These are phyloP conservation scores for Kuraishia capsulata DNA, from an alignment of 805 yeast genomes.

Conservation along the genomic window DNA sequence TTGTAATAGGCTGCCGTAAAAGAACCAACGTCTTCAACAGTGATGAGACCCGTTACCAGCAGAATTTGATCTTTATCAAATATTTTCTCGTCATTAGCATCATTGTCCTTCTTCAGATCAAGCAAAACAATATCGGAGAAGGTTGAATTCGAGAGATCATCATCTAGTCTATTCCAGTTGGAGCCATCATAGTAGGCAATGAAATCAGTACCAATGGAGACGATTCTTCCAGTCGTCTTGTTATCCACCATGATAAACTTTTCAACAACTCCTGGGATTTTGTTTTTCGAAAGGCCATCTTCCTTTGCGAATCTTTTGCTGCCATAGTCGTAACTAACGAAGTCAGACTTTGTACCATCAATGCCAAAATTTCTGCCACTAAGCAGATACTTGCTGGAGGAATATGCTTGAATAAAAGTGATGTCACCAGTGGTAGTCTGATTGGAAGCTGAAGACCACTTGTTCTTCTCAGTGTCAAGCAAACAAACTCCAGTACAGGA, in stretches of 20 bases:
- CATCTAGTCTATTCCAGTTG: conserved; percentile 36
- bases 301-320: conserved; percentile 16
- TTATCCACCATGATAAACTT: conserved; percentile 39
- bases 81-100: conserved; percentile 19
- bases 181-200: conserved; percentile 36
- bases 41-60: conserved; percentile 49
- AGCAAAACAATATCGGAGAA: conserved; percentile 39
- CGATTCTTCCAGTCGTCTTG: conserved; percentile 29
- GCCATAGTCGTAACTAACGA: conserved; percentile 47
- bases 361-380: conserved; percentile 42
- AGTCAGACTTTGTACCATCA: conserved; percentile 25
- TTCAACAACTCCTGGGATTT: conserved; percentile 25
- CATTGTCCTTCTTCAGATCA: conserved; percentile 14
- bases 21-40: conserved; percentile 39
- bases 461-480: conserved; percentile 41
- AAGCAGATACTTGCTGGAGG: conserved; percentile 26
- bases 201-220: conserved; percentile 30
- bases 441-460: conserved; percentile 42
- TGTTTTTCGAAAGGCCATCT: conserved; percentile 14
- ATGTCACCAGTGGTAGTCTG: conserved; percentile 40
- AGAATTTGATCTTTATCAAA: conserved; percentile 36
- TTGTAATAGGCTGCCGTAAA: conserved; percentile 57
- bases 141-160: conserved; percentile 17
- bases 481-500: conserved; percentile 60
- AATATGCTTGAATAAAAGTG: conserved; percentile 40